phyloP scores from a whole-genome alignment of 306 rosid genomes.

The Quercus robur region DNA sequence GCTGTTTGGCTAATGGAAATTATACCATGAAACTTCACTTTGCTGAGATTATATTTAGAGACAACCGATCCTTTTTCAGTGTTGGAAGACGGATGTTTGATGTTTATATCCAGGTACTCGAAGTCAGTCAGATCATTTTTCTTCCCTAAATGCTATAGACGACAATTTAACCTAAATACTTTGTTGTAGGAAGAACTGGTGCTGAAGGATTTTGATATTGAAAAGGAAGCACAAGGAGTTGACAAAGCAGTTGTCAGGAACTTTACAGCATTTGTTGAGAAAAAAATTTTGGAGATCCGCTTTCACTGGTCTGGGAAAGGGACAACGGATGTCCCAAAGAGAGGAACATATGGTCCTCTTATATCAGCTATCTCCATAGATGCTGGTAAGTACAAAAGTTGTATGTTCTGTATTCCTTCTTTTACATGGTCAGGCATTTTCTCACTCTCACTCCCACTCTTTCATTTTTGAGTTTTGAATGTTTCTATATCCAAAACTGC shows the following conservation, averaged over 20 bases:
- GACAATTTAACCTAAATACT: slow-evolving; percentile 8
- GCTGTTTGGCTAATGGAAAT: slow-evolving; percentile 55
- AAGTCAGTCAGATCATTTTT: neutral
- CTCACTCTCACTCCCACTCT: too few relatives aligned
- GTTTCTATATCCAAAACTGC: neutral
- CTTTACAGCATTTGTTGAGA: slow-evolving; percentile 32
- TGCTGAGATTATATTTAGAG: slow-evolving; percentile 35
- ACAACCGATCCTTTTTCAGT: slow-evolving; percentile 45
- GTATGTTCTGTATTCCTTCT: neutral
- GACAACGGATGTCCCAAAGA: slow-evolving; percentile 40
- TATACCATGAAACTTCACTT: slow-evolving; percentile 7
- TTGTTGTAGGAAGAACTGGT: slow-evolving; percentile 38
- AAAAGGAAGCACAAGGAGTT: slow-evolving; percentile 33
- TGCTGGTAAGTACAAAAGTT: slow-evolving; percentile 38
- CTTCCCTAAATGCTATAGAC: neutral
- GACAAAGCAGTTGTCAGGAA: slow-evolving; percentile 33
- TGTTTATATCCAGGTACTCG: slow-evolving; percentile 57
- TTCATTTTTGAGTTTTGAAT: too few relatives aligned
- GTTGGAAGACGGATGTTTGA: slow-evolving; percentile 64
- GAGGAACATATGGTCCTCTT: slow-evolving; percentile 58
- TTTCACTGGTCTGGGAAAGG: slow-evolving; percentile 76
- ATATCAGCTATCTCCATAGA: slow-evolving; percentile 60
- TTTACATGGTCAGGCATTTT: neutral
- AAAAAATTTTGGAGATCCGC: slow-evolving; percentile 41
- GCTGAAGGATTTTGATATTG: slow-evolving; percentile 49